phyloP scores from a whole-genome alignment of 495 filamentous ascomycete species.

The Aspergillus wentii region DNA sequence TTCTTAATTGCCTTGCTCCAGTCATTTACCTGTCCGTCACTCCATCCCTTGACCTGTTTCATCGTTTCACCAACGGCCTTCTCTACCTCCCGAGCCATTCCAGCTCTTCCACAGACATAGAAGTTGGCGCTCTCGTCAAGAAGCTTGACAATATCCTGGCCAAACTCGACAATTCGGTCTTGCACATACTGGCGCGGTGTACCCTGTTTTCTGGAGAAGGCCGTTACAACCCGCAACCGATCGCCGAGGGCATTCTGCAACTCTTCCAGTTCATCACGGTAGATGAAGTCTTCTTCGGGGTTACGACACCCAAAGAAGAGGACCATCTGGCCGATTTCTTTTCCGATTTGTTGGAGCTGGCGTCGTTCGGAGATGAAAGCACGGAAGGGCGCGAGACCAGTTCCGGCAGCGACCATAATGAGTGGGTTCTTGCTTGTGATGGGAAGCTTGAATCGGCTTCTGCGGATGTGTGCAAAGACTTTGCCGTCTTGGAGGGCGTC shows the following conservation, averaged over 20 bases:
- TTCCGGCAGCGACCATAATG: conserved; percentile 44
- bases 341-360: conserved; percentile 32
- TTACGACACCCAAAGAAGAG: conserved; percentile 44
- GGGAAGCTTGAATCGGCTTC: conserved; percentile 44
- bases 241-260: conserved; percentile 19
- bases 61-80: conserved; percentile 28
- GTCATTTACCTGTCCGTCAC: conserved; percentile 27
- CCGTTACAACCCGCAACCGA: conserved; percentile 24
- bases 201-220: conserved; percentile 24
- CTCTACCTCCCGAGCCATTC: conserved; percentile 48
- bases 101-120: conserved; percentile 47
- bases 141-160: conserved; percentile 26
- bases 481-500: conserved; percentile 21
- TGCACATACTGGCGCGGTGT: conserved; percentile 32
- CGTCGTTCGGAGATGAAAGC: conserved; percentile 42
- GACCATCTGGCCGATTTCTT: conserved; percentile 32
- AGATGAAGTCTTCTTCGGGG: conserved; percentile 38
- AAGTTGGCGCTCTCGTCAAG: conserved; percentile 37
- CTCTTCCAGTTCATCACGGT: conserved; percentile 31
- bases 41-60: conserved; percentile 24
- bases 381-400: conserved; percentile 44
- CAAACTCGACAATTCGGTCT: conserved; percentile 31
- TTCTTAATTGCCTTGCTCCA: conserved; percentile 42
- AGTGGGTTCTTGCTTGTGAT: conserved; percentile 24
- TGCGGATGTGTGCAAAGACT: conserved; percentile 37